A percentile compares a stretch with the other conserved stretches of the same genome.
Conservation (phyloP, 495 filamentous ascomycete genomes). For the Pseudevernia furfuracea region DNA sequence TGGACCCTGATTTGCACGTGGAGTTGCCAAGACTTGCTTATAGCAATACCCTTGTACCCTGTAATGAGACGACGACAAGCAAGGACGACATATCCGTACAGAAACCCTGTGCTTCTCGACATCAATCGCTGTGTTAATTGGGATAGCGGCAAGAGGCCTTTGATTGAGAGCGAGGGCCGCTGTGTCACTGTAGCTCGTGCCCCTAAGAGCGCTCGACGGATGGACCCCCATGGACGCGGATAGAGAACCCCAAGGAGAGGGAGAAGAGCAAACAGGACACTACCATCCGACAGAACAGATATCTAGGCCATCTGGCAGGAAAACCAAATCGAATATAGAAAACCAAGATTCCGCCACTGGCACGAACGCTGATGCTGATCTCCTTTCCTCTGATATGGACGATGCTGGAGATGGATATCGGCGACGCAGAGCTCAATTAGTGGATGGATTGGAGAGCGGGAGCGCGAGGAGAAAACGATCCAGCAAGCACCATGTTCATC, state of each 20-base stretch:
- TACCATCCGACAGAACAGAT: background rate
- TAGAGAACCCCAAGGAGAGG: background rate
- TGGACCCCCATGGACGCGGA: slow-evolving; percentile 16
- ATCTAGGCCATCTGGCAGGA: background rate
- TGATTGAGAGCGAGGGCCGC: background rate
- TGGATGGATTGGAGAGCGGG: slow-evolving; percentile 11
- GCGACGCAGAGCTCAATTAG: slow-evolving; percentile 15
- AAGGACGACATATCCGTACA: background rate
- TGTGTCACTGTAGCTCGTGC: background rate
- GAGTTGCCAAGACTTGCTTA: background rate
- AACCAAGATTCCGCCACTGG: slow-evolving; percentile 14
- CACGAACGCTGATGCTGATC: slow-evolving; percentile 17
- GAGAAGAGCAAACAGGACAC: background rate
- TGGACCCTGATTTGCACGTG: too few species aligned
- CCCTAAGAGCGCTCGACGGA: slow-evolving; percentile 13
- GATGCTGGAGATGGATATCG: slow-evolving; percentile 14
- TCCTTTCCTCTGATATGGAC: slow-evolving; percentile 19
- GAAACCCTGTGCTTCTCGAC: background rate
- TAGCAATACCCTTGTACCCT: background rate
- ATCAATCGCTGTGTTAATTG: background rate
- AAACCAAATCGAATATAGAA: slow-evolving; percentile 11
- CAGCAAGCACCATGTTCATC: background rate
- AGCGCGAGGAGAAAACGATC: background rate
- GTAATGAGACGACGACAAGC: background rate
- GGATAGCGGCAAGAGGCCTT: background rate